phyloP scores from a whole-genome alignment of 345 rosid species.

The Ceriops tagal region DNA sequence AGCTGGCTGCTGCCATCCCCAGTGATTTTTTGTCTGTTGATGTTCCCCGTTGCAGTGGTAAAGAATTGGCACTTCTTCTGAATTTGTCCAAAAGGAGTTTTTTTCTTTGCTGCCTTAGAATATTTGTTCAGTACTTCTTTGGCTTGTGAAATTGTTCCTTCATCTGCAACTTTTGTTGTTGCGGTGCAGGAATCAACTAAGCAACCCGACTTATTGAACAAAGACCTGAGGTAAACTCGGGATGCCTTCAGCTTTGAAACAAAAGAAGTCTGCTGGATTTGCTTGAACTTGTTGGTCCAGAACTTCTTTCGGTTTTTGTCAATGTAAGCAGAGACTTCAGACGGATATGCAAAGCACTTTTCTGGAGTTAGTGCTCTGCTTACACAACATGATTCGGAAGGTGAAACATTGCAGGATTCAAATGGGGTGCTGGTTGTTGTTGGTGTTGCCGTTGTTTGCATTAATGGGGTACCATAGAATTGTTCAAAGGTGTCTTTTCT shows the following conservation, averaged over 20 bases:
- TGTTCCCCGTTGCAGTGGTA: background rate
- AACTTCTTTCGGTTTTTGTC: slow-evolving; percentile 49
- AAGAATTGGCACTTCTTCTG: slow-evolving; percentile 21
- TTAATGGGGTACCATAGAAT: slow-evolving; percentile 58
- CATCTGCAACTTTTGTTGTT: slow-evolving; percentile 44
- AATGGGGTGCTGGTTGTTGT: slow-evolving; percentile 64
- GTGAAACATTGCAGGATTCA: slow-evolving; percentile 80
- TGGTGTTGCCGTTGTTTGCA: slow-evolving; percentile 49
- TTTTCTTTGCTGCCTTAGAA: slow-evolving; percentile 24
- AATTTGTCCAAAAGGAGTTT: slow-evolving; percentile 47
- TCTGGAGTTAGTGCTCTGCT: slow-evolving; percentile 68
- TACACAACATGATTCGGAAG: slow-evolving; percentile 63
- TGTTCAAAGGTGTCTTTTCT: slow-evolving; percentile 42
- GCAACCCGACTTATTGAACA: slow-evolving; percentile 62
- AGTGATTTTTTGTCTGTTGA: slow-evolving; percentile 13
- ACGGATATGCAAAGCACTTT: slow-evolving; percentile 40
- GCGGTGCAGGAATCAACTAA: slow-evolving; percentile 51
- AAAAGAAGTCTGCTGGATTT: slow-evolving; percentile 41
- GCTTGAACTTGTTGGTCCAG: slow-evolving; percentile 59
- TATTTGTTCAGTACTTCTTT: slow-evolving; percentile 25
- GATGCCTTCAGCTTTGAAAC: slow-evolving; percentile 76
- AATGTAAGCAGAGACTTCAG: slow-evolving; percentile 20
- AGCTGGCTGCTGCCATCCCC: slow-evolving; percentile 25
- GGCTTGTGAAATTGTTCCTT: slow-evolving; percentile 33
- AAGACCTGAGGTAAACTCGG: slow-evolving; percentile 54